Base-by-base conservation (phyloP, 2,329 filamentous ascomycete species). In the Neopestalotiopsis clavispora region DNA sequence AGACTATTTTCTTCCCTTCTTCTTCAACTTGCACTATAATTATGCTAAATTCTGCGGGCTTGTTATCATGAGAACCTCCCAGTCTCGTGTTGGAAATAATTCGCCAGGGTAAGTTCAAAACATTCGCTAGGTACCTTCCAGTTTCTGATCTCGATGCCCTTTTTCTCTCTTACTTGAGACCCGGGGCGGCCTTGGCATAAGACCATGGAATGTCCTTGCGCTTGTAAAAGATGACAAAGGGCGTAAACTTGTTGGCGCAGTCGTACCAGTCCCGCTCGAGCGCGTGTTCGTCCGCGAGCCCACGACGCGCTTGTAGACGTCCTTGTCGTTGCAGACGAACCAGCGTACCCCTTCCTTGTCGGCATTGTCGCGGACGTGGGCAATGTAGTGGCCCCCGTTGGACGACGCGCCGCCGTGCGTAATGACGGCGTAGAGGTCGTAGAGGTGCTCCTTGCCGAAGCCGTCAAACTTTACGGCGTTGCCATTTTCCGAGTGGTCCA, bases 371-470 rank as follows among this genome's bases (percentile, higher is more conserved):
- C 88, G 87, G 70, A 92, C 88, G 69, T 92, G 90, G 3, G 90
- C 87, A 66, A 91, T 91, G 78, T 98, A 98, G 80, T 98, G 95
- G 0, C 95, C 95, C 65, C 88, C 89, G 49, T 89, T 87, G 66
- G 92, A 84, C 1, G 86, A 89, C 1, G 82, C 82, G 28, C 95
- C 95, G 4, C 88, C 80, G 78, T 98, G 95, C 71, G 92, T 86
- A 67, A 97, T 89, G 6, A 98, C 92, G 2, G 91, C 95, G 77
- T 97, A 98, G 66, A 93, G 91, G 76, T 97, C 92, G 79, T 98
- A 99, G 4, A 84, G 82, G 76, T 92, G 94, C 0, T 92, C 91
- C 0, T 80, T 81, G 2, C 75, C 73, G 68, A 86, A 85, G 14
- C 82, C 81, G 10, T 74, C 79, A 68, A 84, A 82, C 69, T 79